Evolutionary conservation across 306 rosid genomes (phyloP).

Genomic region (Lathyrus sativus): DNA sequence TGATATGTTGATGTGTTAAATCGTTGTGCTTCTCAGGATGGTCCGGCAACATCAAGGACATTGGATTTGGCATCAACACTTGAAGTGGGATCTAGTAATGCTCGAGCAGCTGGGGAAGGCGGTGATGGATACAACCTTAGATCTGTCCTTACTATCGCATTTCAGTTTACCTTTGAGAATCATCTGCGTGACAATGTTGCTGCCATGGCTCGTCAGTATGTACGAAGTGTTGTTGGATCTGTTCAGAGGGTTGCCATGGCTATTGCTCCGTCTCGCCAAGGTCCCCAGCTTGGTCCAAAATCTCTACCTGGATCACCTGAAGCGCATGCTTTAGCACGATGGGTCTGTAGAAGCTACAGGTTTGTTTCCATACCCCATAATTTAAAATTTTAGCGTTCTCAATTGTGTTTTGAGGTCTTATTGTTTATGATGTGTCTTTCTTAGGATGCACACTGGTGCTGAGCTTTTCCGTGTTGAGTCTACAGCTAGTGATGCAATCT

Average conservation of each 20-base stretch:
- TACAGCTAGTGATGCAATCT: constrained; percentile 65
- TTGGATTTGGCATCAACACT: constrained; percentile 90
- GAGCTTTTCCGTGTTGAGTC: constrained; percentile 66
- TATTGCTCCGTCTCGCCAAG: constrained; percentile 76
- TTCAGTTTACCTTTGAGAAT: constrained; percentile 89
- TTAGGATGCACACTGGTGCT: constrained; percentile 74
- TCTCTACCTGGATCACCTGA: constrained; percentile 87
- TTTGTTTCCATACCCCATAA: constrained; percentile 11
- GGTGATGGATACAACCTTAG: constrained; percentile 71
- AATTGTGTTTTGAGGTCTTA: neutral
- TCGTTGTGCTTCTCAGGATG: constrained; percentile 56
- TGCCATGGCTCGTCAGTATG: constrained; percentile 98
- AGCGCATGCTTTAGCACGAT: constrained; percentile 83
- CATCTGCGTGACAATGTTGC: constrained; percentile 87
- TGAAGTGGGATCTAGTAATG: constrained; percentile 73
- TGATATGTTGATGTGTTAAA: neutral
- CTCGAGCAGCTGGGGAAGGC: constrained; percentile 62
- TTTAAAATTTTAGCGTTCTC: neutral
- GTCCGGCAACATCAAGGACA: constrained; percentile 63
- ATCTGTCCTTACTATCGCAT: constrained; percentile 91
- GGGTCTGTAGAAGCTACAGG: constrained; percentile 90
- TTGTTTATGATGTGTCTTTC: neutral
- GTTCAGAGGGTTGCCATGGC: constrained; percentile 99
- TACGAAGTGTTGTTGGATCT: constrained; percentile 88
- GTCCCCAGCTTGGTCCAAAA: constrained; percentile 69